Evolutionary conservation across 2,329 filamentous ascomycete genomes (phyloP), one percentile per base, ranked within the genome.

Genomic region (Sporothrix brasiliensis): DNA sequence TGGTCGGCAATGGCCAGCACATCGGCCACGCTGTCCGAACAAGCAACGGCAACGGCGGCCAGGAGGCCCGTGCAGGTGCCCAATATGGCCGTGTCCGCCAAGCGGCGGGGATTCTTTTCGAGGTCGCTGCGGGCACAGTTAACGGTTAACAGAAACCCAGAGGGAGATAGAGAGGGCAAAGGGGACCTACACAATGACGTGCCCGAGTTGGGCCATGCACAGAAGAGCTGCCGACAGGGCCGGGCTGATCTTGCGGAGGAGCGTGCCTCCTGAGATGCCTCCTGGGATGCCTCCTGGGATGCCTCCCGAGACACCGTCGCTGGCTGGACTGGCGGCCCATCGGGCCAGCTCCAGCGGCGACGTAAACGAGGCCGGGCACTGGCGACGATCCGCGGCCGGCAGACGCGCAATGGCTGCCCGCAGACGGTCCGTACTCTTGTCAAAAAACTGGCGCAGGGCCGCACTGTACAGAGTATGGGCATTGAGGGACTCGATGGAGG

Each of bases 31-130:
- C 87, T 89, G 71, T 85, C 85, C 39, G 89, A 85, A 27, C 86
- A 88, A 14, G 89, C 86, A 70, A 91, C 86, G 19, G 88, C 89
- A 14, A 87, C 82, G 24, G 88, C 89, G 16, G 89, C 89, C 74
- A 92, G 86, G 30, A 90, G 82, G 67, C 90, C 90, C 49, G 88
- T 90, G 81, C 89, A 91, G 53, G 92, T 84, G 70, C 89, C 89
- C 30, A 91, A 83, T 24, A 89, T 81, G 76, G 85, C 81, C n/a
- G 83, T 86, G 79, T 87, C 19, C 4, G 58, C 13, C 34, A 41
- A 16, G 77, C 75, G 80, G 72, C 76, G 85, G 76, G 78, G 81
- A 81, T 87, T 79, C 83, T 83, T 85, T 74, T 86, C 84, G 39
- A 80, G 80, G 69, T 84, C 82, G 73, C 84, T 86, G 30, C 24